phyloP scores from a whole-genome alignment of 148 eudicot genomes.

The Silene conica region DNA sequence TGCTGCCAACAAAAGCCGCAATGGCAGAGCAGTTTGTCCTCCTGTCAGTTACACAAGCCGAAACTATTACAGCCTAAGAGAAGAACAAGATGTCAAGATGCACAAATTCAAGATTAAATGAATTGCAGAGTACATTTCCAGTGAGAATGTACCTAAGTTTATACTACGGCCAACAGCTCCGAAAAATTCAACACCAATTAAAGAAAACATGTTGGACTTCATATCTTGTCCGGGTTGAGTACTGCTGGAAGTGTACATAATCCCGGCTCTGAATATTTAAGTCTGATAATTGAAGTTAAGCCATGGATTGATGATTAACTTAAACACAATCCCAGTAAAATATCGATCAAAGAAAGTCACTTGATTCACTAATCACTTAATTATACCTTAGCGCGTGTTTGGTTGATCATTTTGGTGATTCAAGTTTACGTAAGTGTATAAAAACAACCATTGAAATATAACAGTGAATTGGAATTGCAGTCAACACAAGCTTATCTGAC shows the following conservation, averaged over 20 bases:
- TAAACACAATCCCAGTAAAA: not conserved
- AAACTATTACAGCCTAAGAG: not conserved
- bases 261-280: conserved; percentile 90
- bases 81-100: not conserved
- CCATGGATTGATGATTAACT: conserved; percentile 29
- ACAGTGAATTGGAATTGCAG: too few species aligned
- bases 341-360: too few species aligned
- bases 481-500: too few species aligned
- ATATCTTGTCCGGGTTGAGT: conserved; percentile 38
- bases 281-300: conserved; percentile 73
- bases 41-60: conserved; percentile 35
- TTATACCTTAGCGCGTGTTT: too few species aligned
- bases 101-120: not conserved
- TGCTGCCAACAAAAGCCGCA: conserved; percentile 67
- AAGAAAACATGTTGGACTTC: conserved; percentile 68
- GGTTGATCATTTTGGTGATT: too few species aligned
- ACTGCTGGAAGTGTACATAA: conserved; percentile 68
- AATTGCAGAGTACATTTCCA: not conserved
- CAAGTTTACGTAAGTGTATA: too few species aligned
- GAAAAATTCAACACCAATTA: conserved; percentile 73
- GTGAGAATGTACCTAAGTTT: conserved; percentile 53
- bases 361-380: too few species aligned
- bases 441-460: too few species aligned
- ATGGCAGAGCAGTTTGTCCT: conserved; percentile 88
- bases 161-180: conserved; percentile 86